These are phyloP conservation scores for Elsinoe arachidis DNA, from an alignment of 2,329 filamentous ascomycete genomes.

Conservation along the genomic window DNA sequence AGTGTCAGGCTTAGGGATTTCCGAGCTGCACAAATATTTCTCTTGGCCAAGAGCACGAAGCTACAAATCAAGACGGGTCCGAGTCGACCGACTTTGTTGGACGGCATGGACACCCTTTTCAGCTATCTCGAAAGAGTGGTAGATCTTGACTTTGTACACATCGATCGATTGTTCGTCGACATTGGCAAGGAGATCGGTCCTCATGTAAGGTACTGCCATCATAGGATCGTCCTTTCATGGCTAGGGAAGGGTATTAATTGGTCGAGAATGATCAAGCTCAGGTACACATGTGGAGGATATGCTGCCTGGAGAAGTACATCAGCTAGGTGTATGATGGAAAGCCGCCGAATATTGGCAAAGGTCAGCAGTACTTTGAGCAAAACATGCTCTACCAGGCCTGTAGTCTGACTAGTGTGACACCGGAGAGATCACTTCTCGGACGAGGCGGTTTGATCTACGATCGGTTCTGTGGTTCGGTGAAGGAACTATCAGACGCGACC, in stretches of 20 bases:
- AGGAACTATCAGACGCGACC: background rate
- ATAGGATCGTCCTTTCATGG: background rate
- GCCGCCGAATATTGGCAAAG: background rate
- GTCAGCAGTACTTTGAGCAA: background rate
- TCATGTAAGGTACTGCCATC: background rate
- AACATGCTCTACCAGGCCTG: slow-evolving; percentile 6
- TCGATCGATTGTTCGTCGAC: background rate
- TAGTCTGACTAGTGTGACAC: background rate
- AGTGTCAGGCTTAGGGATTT: too few species aligned
- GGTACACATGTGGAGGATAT: slow-evolving; percentile 4
- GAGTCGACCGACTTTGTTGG: background rate
- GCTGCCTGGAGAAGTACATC: background rate
- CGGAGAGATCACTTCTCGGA: background rate
- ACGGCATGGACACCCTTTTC: background rate
- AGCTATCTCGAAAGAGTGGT: background rate
- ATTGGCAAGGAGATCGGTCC: slow-evolving; percentile 1
- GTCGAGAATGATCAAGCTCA: background rate
- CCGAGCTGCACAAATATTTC: background rate
- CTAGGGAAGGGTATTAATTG: background rate
- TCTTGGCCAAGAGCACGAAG: slow-evolving; percentile 1
- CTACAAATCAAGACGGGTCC: background rate
- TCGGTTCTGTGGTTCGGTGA: background rate
- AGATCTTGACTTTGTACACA: background rate
- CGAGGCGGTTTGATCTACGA: background rate
- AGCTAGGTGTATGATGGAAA: background rate